A percentile compares a stretch with the other conserved stretches of the same genome.
Conservation (phyloP, 176 grass and related monocot genomes). For the Oryza coarctata region DNA sequence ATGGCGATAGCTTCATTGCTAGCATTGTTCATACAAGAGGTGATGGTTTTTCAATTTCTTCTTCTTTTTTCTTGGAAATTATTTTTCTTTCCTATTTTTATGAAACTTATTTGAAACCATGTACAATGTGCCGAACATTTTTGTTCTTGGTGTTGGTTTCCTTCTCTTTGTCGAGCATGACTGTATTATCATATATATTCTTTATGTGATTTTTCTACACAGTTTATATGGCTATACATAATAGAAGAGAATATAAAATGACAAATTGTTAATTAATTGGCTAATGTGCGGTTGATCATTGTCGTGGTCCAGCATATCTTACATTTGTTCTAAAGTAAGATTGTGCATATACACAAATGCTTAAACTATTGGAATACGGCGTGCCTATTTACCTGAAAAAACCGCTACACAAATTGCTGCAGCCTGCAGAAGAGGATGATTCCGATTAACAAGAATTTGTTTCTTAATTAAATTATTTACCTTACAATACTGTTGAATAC, state of each 20-base stretch:
- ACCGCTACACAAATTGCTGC: neutral
- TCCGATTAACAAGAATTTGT: neutral
- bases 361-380: neutral
- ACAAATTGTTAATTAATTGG: slow-evolving; percentile 21
- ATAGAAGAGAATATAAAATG: slow-evolving; percentile 20
- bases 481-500: too few relatives aligned
- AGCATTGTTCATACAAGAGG: slow-evolving; percentile 28
- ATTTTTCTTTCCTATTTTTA: neutral
- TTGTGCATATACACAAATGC: neutral
- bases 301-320: neutral
- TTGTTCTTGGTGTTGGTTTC: slow-evolving; percentile 36
- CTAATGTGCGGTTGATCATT: slow-evolving; percentile 31
- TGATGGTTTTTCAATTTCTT: neutral
- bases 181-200: neutral
- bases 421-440: neutral
- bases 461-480: neutral
- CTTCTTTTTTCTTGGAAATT: too few relatives aligned
- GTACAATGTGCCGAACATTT: slow-evolving; percentile 4
- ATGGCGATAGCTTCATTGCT: neutral
- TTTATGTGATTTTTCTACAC: neutral
- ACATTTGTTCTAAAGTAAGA: slow-evolving; percentile 16
- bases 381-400: neutral
- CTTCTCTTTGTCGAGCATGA: slow-evolving; percentile 24
- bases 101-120: slow-evolving; percentile 22
- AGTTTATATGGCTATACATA: neutral